Base-by-base conservation (phyloP, 1,139 yeast genomes). In the Schizosaccharomyces versatilis region DNA sequence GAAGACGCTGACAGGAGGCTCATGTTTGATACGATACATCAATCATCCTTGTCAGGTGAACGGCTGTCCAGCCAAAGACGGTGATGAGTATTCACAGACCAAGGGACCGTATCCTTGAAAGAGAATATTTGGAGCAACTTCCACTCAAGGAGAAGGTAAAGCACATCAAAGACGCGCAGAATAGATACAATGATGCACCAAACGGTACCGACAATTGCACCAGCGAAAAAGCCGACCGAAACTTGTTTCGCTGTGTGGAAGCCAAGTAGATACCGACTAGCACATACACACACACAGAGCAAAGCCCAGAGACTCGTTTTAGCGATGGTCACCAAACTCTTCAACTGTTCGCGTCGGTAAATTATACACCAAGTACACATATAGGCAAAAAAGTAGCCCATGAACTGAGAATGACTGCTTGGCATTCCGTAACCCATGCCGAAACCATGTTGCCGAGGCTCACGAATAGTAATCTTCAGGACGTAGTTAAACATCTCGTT, bases 361-460 rank as follows among this genome's bases (percentile, higher is more conserved):
- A 17, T 49, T n/a, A 9, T 17, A 9, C 8, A 36, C 41, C 52
- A 39, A 12, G 42, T 2, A 44, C 19, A 19, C 49, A 44, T 44
- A 32, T 49, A 49, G 19, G 52, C 52, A 38, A 38, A 9, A 15
- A 49, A 52, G 32, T 17, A 52, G 1, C 54, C 54, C 54, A 52
- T 52, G 40, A 52, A 52, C 38, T 39, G 49, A 36, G 54, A 39
- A 41, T 52, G 54, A 17, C 54, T 52, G 17, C 54, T 52, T 3
- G 54, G 54, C 54, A 52, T 52, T 6, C 54, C 54, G 14, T 52
- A 52, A 6, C 54, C 54, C 9, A 38, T 32, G 9, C 54, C 54
- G n/a, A 32, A 12, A 40, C 15, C 47, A 5, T 24, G 17, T 15
- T 52, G 54, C 1, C 54, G 47, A 38, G 47, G 47, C 12, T 39